Base-by-base conservation (phyloP, 306 rosid genomes). In the Coriaria nepalensis region DNA sequence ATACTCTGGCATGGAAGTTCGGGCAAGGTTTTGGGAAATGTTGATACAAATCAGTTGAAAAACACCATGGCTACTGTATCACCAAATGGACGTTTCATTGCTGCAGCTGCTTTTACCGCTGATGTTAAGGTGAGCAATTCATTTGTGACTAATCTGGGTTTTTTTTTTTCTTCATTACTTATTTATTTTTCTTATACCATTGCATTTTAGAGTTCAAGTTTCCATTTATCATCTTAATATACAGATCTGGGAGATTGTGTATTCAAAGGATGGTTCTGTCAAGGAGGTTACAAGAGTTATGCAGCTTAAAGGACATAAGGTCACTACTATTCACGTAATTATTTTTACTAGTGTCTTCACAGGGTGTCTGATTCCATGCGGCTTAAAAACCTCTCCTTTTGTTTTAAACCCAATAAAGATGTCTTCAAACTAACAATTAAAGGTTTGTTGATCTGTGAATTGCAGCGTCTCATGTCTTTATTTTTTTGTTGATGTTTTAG, bases 281-380 rank as follows among this genome's bases (percentile, higher is more conserved):
- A 92, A 82, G 83, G 96, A 92, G 77, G 78, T 92, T 80, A 43
- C 75, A 68, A 86, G 60, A 38, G 96, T 61, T 49, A 92, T 92
- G 98, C 98, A 92, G 78, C 94, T 92, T 40, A 92, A 92, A 75
- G 98, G 98, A 52, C 98, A 92, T 52, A 86, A 92, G 98, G 98
- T 92, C 35, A 9, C 1, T 7, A 5, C 13, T 40, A 7, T 52
- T 52, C 12, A 37, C 37, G 15, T 33, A 15, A n/a, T 34, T 53
- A 10, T 42, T 36, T 13, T 44, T 55, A 13, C 34, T n/a, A 38
- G 13, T 44, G 11, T 60, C 10, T 39, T 29, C 29, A 20, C 29
- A 1, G 29, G 3, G 42, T 13, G 7, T 5, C 6, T 10, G 8
- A 7, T 36, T 37, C 2, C 13, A 34, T 56, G 33, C 13, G 2